Conservation (phyloP, 345 rosid genomes). For the Eutrema heterophyllum region DNA sequence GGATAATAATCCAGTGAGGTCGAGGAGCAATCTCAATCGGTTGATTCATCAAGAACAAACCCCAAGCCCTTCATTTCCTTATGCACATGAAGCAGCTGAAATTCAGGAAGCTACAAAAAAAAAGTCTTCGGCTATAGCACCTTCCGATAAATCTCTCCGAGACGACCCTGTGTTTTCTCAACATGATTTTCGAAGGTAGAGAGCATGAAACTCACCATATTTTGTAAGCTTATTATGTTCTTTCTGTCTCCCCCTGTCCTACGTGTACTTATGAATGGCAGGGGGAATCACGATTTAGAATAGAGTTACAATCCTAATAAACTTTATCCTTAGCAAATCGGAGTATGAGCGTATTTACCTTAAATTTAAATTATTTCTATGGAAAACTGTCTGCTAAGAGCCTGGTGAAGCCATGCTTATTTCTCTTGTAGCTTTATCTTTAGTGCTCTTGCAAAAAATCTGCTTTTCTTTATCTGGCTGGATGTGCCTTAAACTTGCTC, state of each 20-base stretch:
- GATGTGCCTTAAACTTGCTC: constrained; percentile 12
- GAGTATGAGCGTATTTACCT: background rate
- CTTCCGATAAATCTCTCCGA: constrained; percentile 27
- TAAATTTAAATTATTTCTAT: background rate
- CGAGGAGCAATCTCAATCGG: constrained; percentile 31
- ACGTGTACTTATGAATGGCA: background rate
- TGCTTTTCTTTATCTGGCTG: constrained; percentile 5
- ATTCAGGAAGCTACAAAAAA: constrained; percentile 41
- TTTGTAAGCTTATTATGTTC: constrained; percentile 4
- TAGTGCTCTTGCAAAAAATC: background rate
- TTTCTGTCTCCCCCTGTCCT: background rate
- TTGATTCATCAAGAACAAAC: constrained; percentile 34
- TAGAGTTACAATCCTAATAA: constrained; percentile 5
- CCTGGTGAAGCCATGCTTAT: constrained; percentile 23
- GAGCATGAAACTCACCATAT: constrained; percentile 2
- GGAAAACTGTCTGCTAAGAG: background rate
- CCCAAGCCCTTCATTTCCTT: constrained; percentile 28
- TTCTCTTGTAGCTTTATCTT: constrained; percentile 13
- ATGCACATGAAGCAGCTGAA: constrained; percentile 34
- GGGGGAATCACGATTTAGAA: background rate
- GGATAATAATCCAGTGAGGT: constrained; percentile 35
- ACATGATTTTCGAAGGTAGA: constrained; percentile 48
- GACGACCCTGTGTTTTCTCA: constrained; percentile 33
- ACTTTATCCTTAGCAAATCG: background rate
- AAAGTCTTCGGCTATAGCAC: constrained; percentile 37